Evolutionary conservation across 176 grass and related monocot species (phyloP), one percentile per base, ranked within the genome.

Genomic region (Eremochloa ophiuroides): DNA sequence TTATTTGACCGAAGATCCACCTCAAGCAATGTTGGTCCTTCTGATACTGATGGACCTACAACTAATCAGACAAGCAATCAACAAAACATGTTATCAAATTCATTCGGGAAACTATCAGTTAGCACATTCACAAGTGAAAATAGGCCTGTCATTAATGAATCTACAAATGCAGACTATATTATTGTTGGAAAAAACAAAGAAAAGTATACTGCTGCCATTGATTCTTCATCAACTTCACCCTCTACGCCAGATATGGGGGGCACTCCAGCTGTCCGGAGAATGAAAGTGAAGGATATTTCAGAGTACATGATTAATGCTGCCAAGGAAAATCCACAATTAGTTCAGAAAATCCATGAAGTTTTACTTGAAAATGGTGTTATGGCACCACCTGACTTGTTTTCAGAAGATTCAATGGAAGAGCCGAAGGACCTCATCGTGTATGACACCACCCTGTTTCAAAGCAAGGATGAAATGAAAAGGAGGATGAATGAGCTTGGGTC

Each of bases 251-350:
- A 90, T 43, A 48, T 78, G 18, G 79, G 88, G 30, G 79, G 68
- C 37, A 73, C 88, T 78, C 69, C 82, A 60, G 85, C 85, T 87
- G 83, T 93, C 34, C 80, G 87, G 60, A 93, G 91, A 59, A 99
- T 93, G 90, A 99, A 96, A 88, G 93, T 99, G 60, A 93, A 99
- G 63, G 89, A 99, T 89, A 94, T 99, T 63, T 99, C 97, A 30
- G 86, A 99, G 43, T 99, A 99, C 80, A 99, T 99, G 97, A 99
- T 99, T 87, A 86, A 99, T 72, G 97, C 97, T 56, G 97, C 97
- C 79, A 99, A 91, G 84, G 91, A 99, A 88, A 99, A 99, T 68
- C 97, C 97, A 29, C 83, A 91, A 80, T 86, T 99, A 87, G 97
- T 87, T 60, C 89, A 75, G 80, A 99, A 99, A 34, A 92, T 99